A percentile compares a stretch with the other conserved stretches of the same genome.
phyloP scores from a whole-genome alignment of 2,329 filamentous ascomycete species.

The Colletotrichum magnum region DNA sequence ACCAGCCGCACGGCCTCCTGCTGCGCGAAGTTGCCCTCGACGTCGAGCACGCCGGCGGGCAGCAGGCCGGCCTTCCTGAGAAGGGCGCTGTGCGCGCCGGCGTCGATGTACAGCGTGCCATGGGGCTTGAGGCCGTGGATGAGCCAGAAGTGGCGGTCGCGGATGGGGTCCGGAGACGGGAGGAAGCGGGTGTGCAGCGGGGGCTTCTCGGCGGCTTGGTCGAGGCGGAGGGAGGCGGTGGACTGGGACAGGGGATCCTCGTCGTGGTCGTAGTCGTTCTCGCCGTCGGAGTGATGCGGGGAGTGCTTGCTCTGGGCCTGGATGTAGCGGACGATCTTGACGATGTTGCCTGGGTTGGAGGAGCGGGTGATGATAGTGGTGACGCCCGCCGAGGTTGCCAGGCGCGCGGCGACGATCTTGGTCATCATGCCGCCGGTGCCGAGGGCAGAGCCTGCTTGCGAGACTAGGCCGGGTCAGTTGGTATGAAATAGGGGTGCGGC shows the following conservation, averaged over 20 bases:
- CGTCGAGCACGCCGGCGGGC: constrained; percentile 90
- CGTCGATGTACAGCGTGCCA: constrained; percentile 92
- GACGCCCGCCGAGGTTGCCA: constrained; percentile 94
- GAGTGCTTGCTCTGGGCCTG: constrained; percentile 63
- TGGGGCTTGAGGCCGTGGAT: constrained; percentile 92
- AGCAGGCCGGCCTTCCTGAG: constrained; percentile 88
- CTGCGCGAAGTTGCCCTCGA: constrained; percentile 90
- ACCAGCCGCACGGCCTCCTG: constrained; percentile 92
- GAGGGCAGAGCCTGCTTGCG: constrained; percentile 87
- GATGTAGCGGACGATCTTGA: constrained; percentile 86
- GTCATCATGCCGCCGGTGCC: constrained; percentile 98
- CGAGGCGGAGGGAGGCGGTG: constrained; percentile 58
- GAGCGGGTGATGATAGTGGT: constrained; percentile 96
- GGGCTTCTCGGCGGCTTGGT: constrained; percentile 55
- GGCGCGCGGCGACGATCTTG: constrained; percentile 92
- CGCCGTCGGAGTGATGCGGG: constrained; percentile 41
- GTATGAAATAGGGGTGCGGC: background rate
- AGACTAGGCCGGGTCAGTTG: constrained; percentile 67
- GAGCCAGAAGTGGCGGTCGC: constrained; percentile 97
- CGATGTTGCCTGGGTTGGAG: constrained; percentile 93
- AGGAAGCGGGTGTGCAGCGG: constrained; percentile 95
- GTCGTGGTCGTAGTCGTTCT: constrained; percentile 46
- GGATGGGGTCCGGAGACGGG: constrained; percentile 85
- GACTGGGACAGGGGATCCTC: constrained; percentile 56
- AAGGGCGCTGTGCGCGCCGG: constrained; percentile 87